These are phyloP conservation scores for Leucocoprinus birnbaumii DNA, from an alignment of 768 basidiomycete species.

Conservation along the genomic window DNA sequence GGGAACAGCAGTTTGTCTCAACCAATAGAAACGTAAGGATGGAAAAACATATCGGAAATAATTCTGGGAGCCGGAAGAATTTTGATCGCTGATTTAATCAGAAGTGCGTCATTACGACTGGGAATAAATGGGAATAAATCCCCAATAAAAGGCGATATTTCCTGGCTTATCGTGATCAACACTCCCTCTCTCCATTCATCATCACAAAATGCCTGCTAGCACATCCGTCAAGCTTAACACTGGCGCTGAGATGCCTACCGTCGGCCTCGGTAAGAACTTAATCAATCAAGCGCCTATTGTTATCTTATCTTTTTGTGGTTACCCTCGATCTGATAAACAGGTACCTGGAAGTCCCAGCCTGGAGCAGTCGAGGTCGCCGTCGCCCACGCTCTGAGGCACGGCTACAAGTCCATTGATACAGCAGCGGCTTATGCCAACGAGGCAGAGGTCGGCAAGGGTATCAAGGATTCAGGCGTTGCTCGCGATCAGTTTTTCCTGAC, in stretches of 20 bases:
- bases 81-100: too few species aligned
- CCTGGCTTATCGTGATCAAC: not conserved
- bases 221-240: constrained; percentile 66
- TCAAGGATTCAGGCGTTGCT: constrained; percentile 70
- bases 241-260: constrained; percentile 71
- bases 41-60: too few species aligned
- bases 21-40: too few species aligned
- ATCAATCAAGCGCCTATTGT: not conserved
- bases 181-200: not conserved
- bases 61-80: too few species aligned
- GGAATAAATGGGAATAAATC: too few species aligned
- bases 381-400: constrained; percentile 65
- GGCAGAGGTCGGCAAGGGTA: constrained; percentile 77
- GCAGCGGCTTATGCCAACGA: constrained; percentile 74
- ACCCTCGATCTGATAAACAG: constrained; percentile 27
- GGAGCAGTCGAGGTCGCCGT: constrained; percentile 76
- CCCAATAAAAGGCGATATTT: too few species aligned
- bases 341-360: constrained; percentile 78
- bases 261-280: constrained; percentile 53
- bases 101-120: too few species aligned
- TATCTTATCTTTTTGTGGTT: not conserved
- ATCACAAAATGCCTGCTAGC: constrained; percentile 42
- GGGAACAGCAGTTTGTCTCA: too few species aligned
- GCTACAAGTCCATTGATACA: constrained; percentile 75
- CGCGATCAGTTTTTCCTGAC: constrained; percentile 79